A percentile compares a stretch with the other conserved stretches of the same genome.
phyloP scores from a whole-genome alignment of 208 protist genomes.

The Phytomonas sp. region DNA sequence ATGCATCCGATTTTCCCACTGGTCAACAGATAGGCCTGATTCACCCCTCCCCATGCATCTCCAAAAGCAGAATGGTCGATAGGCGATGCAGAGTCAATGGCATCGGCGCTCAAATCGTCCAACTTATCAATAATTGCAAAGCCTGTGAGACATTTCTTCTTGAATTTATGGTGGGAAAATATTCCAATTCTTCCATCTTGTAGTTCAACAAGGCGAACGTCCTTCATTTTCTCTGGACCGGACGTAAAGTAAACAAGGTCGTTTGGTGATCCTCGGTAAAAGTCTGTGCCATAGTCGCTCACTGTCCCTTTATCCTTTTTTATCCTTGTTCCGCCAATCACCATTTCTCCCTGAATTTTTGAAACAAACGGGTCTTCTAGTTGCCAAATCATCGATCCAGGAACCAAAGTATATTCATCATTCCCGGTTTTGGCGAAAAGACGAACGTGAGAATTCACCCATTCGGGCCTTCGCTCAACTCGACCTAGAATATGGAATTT shows the following conservation, averaged over 20 bases:
- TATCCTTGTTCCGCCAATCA: slow-evolving; percentile 45
- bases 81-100: slow-evolving; percentile 34
- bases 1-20: slow-evolving; percentile 50
- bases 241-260: slow-evolving; percentile 49
- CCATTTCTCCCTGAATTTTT: slow-evolving; percentile 34
- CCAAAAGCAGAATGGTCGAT: slow-evolving; percentile 61
- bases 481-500: slow-evolving; percentile 37
- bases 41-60: slow-evolving; percentile 49
- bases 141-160: slow-evolving; percentile 34
- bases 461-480: slow-evolving; percentile 37
- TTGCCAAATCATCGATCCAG: slow-evolving; percentile 28
- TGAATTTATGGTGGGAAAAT: slow-evolving; percentile 47
- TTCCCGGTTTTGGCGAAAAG: slow-evolving; percentile 37
- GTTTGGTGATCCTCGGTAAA: slow-evolving; percentile 27
- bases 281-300: slow-evolving; percentile 42
- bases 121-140: slow-evolving; percentile 38
- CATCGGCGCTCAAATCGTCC: slow-evolving; percentile 32
- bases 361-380: slow-evolving; percentile 47
- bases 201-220: slow-evolving; percentile 42
- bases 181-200: slow-evolving; percentile 38
- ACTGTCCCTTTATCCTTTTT: slow-evolving; percentile 38
- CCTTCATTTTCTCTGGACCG: slow-evolving; percentile 48
- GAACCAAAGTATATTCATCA: slow-evolving; percentile 43
- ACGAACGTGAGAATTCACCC: slow-evolving; percentile 40
- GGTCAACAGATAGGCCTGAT: slow-evolving; percentile 45